These are phyloP conservation scores for Cladosporium colombiae DNA, from an alignment of 2,329 filamentous ascomycete species.

Conservation along the genomic window DNA sequence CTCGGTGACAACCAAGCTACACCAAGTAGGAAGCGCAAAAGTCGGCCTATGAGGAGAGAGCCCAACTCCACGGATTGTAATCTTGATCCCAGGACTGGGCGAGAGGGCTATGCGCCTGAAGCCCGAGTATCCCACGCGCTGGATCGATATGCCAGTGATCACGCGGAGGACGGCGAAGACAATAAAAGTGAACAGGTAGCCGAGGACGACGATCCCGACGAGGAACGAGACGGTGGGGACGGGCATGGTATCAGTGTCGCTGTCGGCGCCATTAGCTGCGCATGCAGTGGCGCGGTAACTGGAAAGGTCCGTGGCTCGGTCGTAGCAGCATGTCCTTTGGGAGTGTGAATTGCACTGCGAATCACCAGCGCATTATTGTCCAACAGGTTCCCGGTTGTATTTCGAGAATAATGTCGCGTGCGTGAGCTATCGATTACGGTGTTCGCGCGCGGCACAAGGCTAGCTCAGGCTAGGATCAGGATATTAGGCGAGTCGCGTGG, in stretches of 20 bases:
- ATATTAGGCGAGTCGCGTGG: not conserved
- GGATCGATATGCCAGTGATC: slow-evolving; percentile 90
- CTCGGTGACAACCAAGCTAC: slow-evolving; percentile 86
- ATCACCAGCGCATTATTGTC: not conserved
- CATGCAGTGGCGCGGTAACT: slow-evolving; percentile 11
- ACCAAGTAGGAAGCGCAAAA: slow-evolving; percentile 95
- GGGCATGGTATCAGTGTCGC: slow-evolving; percentile 40
- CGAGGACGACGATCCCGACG: slow-evolving; percentile 78
- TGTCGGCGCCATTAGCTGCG: slow-evolving; percentile 30
- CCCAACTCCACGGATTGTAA: slow-evolving; percentile 87
- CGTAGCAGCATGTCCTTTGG: slow-evolving; percentile 11
- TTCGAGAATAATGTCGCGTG: not conserved
- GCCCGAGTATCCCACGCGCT: slow-evolving; percentile 90
- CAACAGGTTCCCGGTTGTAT: not conserved
- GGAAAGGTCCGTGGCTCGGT: not conserved
- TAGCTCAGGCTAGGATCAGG: not conserved
- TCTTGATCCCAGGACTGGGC: slow-evolving; percentile 80
- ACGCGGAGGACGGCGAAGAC: slow-evolving; percentile 91
- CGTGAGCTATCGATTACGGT: not conserved
- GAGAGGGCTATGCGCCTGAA: slow-evolving; percentile 88
- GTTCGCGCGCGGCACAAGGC: not conserved
- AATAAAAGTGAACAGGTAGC: slow-evolving; percentile 90
- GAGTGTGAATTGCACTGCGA: slow-evolving; percentile 1
- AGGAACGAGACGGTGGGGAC: slow-evolving; percentile 65
- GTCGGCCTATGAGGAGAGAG: slow-evolving; percentile 89